Base-by-base conservation (phyloP, 2,329 filamentous ascomycete species). In the Parastagonospora nodorum region DNA sequence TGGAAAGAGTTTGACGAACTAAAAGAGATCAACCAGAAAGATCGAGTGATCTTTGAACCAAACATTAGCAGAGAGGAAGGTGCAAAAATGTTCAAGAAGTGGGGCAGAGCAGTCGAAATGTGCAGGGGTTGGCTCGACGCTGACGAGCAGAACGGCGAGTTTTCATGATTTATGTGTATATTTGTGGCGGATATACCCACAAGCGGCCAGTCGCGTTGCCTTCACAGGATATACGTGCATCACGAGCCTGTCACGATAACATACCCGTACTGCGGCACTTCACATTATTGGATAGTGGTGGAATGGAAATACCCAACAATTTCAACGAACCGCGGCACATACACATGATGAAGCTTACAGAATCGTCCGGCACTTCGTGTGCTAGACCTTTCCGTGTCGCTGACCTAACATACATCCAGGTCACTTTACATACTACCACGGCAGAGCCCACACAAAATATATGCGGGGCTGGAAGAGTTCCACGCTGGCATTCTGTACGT, bases 41-140 rank as follows among this genome's bases (percentile, higher is more conserved):
- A 87, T 43, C 82, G 87, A 46, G 88, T 81, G 54, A 81, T 84
- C 14, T 96, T 96, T 69, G 76, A 83, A 63, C 89, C 90, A 1
- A 76, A 84, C 56, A 84, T 90, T 50, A 77, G 79, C 42, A 74
- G 79, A 55, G 78, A 82, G 53, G 81, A 84, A 61, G 84, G 86
- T 53, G 72, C 72, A 29, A 80, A 79, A 67, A 84, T 88, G 77
- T 91, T 90, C 67, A 81, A 79, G 61, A 82, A 84, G 60, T 92
- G 89, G 89, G 82, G 85, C 62, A 86, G 88, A 74, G 89, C 89
- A 1, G 89, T 93, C 32, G 78, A 88, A 69, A 92, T 92, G 88
- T 88, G 85, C 64, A 84, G 81, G 66, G 89, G 89, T 30, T 92
- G 89, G 89, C 68, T 83, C 44, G 75, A 77, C n/a, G 67, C 73